Conservation (phyloP, 1,284 basidiomycete genomes). For the Erythrobasidium hasegawianum region DNA sequence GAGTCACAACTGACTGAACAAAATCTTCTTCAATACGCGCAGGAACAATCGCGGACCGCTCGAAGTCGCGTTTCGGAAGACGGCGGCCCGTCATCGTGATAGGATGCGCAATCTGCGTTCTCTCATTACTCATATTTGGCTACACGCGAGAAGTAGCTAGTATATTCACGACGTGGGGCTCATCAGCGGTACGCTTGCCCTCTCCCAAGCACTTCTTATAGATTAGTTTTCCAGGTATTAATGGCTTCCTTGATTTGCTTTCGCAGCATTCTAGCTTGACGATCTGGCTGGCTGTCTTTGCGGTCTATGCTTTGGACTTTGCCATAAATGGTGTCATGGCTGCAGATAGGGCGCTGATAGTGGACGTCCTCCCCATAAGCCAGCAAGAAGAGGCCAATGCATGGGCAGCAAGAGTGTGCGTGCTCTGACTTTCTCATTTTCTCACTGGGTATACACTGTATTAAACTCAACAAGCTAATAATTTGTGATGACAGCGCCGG, state of each 20-base stretch:
- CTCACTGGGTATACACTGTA: too few relatives aligned
- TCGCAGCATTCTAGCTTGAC: constrained; percentile 9
- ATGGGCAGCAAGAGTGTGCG: constrained; percentile 85
- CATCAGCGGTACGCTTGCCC: constrained; percentile 35
- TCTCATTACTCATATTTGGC: constrained; percentile 47
- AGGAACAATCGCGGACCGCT: constrained; percentile 48
- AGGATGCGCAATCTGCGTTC: constrained; percentile 44
- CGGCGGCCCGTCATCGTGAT: constrained; percentile 49
- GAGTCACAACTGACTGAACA: too few relatives aligned
- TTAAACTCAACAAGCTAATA: too few relatives aligned
- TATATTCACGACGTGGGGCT: constrained; percentile 35
- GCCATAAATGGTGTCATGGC: constrained; percentile 88
- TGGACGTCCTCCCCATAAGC: constrained; percentile 59
- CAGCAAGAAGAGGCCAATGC: constrained; percentile 84
- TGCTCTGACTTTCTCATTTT: too few relatives aligned
- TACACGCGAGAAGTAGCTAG: constrained; percentile 46
- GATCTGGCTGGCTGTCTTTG: constrained; percentile 67
- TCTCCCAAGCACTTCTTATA: too few relatives aligned
- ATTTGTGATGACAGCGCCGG: too few relatives aligned
- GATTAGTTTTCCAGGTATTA: too few relatives aligned
- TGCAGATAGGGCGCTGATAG: constrained; percentile 73
- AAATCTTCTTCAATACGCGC: too few relatives aligned
- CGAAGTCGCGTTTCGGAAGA: constrained; percentile 47
- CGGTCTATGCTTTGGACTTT: constrained; percentile 89
- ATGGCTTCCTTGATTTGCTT: too few relatives aligned